Evolutionary conservation across 768 basidiomycete species (phyloP), one percentile per base, ranked within the genome.

Genomic region (Trametes sanguinea): DNA sequence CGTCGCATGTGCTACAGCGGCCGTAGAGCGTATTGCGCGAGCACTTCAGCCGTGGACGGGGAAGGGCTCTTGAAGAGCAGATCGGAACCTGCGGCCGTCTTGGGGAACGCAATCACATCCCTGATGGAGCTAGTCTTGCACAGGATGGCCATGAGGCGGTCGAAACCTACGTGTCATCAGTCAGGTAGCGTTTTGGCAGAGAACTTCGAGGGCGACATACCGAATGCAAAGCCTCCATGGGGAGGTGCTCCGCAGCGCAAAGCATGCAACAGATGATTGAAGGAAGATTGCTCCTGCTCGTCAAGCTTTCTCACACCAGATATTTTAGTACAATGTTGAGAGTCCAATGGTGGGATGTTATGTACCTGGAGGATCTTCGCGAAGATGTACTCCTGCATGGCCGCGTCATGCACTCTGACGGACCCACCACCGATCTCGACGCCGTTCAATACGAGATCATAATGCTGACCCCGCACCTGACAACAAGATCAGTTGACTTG

Each of bases 101-200:
- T 98, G 8, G 95, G 95, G 78, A 98, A 98, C 17, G 95, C 95
- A 66, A 98, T 96, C 65, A 98, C 95, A 69, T 97, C 94, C 63
- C 94, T 83, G 67, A 98, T 98, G 42, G 94, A 94, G 61, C 84
- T 82, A 3, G 93, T 84, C 64, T 87, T 85, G 78, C 93, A 95
- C 3, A 98, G 82, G 65, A 95, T 94, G 11, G 94, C 82, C 85
- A 97, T 90, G 63, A 98, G 78, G 37, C 95, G 86, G 80, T 98
- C 95, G 67, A 98, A 92, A 48, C 95, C 95, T 95, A 73, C 22
- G 43, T 27, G 52, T 3, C 27, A 17, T 27, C 4, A 7, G 16
- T 16, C 16, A n/a, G 29, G 39, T 17, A 29, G 45, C 27, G 14
- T 46, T 37, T 6, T 6, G 35, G 35, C 11, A 6, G 35, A 6